Percentiles rank a stretch among this genome's conserved stretches.
phyloP scores from a whole-genome alignment of 2,329 filamentous ascomycete genomes.

The Sclerotinia spermophila region DNA sequence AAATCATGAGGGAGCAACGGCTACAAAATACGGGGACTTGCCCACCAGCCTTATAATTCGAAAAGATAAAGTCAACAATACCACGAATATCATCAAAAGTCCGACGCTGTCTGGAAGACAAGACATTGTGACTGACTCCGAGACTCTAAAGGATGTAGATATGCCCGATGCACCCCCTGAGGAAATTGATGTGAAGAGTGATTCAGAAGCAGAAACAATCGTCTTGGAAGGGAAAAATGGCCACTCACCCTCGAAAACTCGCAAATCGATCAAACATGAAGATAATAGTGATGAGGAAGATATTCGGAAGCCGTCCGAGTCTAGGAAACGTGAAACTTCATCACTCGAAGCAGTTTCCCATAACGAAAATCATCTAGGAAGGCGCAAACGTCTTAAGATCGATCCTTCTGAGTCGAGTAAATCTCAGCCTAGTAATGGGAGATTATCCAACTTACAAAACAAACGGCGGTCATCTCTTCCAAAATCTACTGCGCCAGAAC shows the following conservation, averaged over 20 bases:
- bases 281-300: slow-evolving; percentile 57
- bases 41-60: slow-evolving; percentile 23
- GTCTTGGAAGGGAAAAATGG: slow-evolving; percentile 64
- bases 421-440: slow-evolving; percentile 12
- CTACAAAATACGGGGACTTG: slow-evolving; percentile 27
- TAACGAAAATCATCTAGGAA: slow-evolving; percentile 36
- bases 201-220: slow-evolving; percentile 70
- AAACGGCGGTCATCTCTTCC: slow-evolving; percentile 35
- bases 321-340: slow-evolving; percentile 13
- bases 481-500: slow-evolving; percentile 50
- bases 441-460: slow-evolving; percentile 48
- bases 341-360: slow-evolving; percentile 30
- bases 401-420: slow-evolving; percentile 6
- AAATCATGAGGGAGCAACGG: slow-evolving; percentile 28
- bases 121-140: slow-evolving; percentile 19
- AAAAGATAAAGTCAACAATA: slow-evolving; percentile 27
- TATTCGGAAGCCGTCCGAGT: slow-evolving; percentile 26
- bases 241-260: slow-evolving; percentile 59
- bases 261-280: slow-evolving; percentile 61
- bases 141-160: slow-evolving; percentile 28
- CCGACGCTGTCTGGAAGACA: slow-evolving; percentile 34
- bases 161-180: slow-evolving; percentile 22
- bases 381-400: slow-evolving; percentile 47
- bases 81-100: slow-evolving; percentile 25
- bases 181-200: slow-evolving; percentile 47